Evolutionary conservation across 2,329 filamentous ascomycete species (phyloP).

Genomic region (Coniella lustricola): DNA sequence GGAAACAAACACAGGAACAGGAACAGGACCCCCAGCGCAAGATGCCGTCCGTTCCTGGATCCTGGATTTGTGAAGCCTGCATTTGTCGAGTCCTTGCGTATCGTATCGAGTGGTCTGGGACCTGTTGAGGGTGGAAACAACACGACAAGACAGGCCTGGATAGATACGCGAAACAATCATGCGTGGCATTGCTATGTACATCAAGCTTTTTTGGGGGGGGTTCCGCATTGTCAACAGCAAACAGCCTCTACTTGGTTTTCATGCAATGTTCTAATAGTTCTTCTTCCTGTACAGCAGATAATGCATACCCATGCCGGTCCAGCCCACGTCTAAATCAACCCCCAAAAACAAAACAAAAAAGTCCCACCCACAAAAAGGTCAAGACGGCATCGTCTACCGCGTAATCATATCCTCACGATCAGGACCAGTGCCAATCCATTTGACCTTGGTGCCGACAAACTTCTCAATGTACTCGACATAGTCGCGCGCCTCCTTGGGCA

Average conservation of each 20-base stretch:
- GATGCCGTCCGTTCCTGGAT: no score
- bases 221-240: not conserved
- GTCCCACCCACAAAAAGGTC: no score
- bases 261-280: no score
- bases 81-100: no score
- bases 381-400: conserved; percentile 26
- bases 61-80: no score
- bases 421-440: conserved; percentile 61
- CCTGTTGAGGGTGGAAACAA: no score
- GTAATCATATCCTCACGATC: conserved; percentile 58
- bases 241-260: conserved; percentile 1
- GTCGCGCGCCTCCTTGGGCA: conserved; percentile 56
- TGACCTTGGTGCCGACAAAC: conserved; percentile 54
- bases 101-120: no score
- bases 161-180: no score
- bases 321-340: not conserved
- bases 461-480: conserved; percentile 62
- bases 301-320: not conserved
- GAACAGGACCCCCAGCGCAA: no score
- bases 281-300: conserved; percentile 1
- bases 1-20: no score
- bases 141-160: no score
- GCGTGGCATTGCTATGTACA: no score
- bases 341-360: not conserved
- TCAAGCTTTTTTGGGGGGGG: not conserved